Base-by-base conservation (phyloP, 1,139 yeast species). In the Lizanozyma gosingica region DNA sequence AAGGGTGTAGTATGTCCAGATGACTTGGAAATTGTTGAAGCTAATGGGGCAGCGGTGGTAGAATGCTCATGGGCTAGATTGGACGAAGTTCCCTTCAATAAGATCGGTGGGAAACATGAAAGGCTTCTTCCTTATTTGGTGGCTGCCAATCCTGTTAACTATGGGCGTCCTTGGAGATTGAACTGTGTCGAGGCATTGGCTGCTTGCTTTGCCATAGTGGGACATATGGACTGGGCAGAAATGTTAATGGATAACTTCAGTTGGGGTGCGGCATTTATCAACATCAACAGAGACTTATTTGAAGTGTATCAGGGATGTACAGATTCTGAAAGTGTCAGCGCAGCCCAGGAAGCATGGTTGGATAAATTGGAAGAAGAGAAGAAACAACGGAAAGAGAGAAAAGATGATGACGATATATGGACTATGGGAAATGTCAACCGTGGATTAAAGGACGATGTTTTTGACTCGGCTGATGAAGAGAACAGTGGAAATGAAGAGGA, bases 41-140 rank as follows among this genome's bases (percentile, higher is more conserved):
- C 71, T 36, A 61, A 69, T 40, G 99, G 99, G 32, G 94, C 90
- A 11, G 96, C 98, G 0, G 98, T 92, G 6, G 98, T 92, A 2
- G 99, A 92, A 57, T 92, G 97, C 61, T 88, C 97, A 1, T 92
- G 99, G 99, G 98, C 98, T 0, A 67, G 97, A 45, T 60, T 94
- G 17, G 95, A 88, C 42, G 98, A 92, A 57, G 80, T 92, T n/a
- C 98, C 98, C 2, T 92, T 92, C 60, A 67, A 72, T 47, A 86
- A 84, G 55, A 90, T 92, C 45, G 97, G 98, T 3, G 98, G 98
- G 3, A 80, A 77, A 47, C 73, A 87, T 53, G 97, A 92, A 55
- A 67, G 98, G 40, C 65, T 92, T 17, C 64, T 92, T 45, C 98
- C 98, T 0, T 92, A 90, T 53, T 65, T 92, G 43, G 94, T 92